Percentiles rank a stretch among this genome's conserved stretches.
Evolutionary conservation across 2,329 filamentous ascomycete genomes (phyloP).

Genomic region (Neonectria coccinea): DNA sequence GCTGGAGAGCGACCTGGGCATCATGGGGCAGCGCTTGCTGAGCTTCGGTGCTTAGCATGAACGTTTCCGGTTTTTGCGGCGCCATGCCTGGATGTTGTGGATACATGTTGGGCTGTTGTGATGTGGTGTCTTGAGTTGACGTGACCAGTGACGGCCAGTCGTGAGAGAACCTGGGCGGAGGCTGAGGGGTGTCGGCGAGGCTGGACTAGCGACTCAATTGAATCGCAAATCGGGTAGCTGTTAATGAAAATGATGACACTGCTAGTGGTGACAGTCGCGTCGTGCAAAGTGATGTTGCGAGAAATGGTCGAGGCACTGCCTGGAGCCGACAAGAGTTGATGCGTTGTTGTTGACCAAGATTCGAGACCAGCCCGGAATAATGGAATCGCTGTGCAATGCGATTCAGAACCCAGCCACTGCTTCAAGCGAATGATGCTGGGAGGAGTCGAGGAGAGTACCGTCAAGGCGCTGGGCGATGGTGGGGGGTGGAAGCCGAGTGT

Average conservation of each 20-base stretch:
- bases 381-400: conserved; percentile 47
- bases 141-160: conserved; percentile 44
- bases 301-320: conserved; percentile 51
- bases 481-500: conserved; percentile 48
- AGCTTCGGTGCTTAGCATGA: conserved; percentile 97
- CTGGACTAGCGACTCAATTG: conserved; percentile 33
- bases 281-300: conserved; percentile 24
- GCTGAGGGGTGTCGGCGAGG: conserved; percentile 28
- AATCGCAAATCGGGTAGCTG: conserved; percentile 27
- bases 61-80: conserved; percentile 97
- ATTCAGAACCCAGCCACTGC: conserved; percentile 55
- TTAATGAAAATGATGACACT: conserved; percentile 22
- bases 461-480: conserved; percentile 53
- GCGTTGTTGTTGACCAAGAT: conserved; percentile 47
- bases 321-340: conserved; percentile 43
- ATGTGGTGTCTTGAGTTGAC: conserved; percentile 42
- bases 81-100: conserved; percentile 88
- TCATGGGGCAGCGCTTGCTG: conserved; percentile 96
- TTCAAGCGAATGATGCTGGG: conserved; percentile 58
- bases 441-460: conserved; percentile 51
- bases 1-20: conserved; percentile 95
- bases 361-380: conserved; percentile 63
- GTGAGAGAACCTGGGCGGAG: conserved; percentile 34
- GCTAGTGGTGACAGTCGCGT: conserved; percentile 15
- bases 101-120: conserved; percentile 70